Percentiles rank a stretch among this genome's conserved stretches.
Evolutionary conservation across 2,329 filamentous ascomycete genomes (phyloP).

Genomic region (Colletotrichum sp.): DNA sequence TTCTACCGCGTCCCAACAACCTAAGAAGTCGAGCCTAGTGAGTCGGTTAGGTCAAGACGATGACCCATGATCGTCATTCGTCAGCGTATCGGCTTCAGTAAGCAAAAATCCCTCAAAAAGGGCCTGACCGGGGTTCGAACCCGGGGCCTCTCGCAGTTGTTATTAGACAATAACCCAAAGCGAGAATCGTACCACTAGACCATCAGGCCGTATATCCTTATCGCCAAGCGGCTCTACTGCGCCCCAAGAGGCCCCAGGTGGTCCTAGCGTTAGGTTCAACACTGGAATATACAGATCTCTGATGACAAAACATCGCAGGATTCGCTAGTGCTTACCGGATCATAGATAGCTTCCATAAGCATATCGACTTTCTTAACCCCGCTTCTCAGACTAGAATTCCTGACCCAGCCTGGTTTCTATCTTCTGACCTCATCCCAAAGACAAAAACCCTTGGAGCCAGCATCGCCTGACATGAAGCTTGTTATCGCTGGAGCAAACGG

Average conservation of each 20-base stretch:
- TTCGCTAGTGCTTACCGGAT: background rate
- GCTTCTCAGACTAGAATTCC: background rate
- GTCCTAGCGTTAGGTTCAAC: background rate
- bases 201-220: background rate
- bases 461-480: conserved; percentile 45
- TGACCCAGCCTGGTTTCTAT: background rate
- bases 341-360: background rate
- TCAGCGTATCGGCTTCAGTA: background rate
- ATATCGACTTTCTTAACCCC: background rate
- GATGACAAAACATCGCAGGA: background rate
- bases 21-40: background rate
- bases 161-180: background rate
- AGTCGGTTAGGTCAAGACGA: background rate
- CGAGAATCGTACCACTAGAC: background rate
- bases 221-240: background rate
- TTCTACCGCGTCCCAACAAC: background rate
- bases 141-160: background rate
- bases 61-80: background rate
- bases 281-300: background rate
- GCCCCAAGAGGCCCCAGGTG: background rate
- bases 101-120: background rate
- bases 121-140: background rate
- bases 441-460: background rate
- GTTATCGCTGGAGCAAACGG: conserved; percentile 47
- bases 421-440: background rate